These are phyloP conservation scores for Pterothamnion heteromorphum DNA, from an alignment of 31 red algal species.

Conservation along the genomic window DNA sequence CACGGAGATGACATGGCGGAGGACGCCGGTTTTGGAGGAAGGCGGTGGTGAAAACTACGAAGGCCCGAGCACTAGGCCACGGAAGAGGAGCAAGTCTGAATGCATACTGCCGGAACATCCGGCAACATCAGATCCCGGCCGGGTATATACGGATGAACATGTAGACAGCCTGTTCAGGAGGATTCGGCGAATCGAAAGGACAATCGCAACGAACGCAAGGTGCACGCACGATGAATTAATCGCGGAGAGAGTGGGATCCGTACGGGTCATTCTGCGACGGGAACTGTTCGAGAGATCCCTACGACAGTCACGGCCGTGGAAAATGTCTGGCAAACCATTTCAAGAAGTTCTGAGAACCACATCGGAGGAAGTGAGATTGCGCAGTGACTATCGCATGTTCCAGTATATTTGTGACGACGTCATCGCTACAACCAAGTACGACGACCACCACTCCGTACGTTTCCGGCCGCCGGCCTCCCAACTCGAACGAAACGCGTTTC, in stretches of 20 bases:
- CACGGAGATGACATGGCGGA: background rate
- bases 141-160: background rate
- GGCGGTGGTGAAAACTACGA: background rate
- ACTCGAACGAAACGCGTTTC: background rate
- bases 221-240: conserved; percentile 1
- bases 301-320: background rate
- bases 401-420: background rate
- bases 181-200: background rate
- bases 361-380: background rate
- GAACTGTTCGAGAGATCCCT: background rate
- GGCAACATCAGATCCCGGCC: background rate
- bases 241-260: background rate
- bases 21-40: background rate
- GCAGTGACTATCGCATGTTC: background rate
- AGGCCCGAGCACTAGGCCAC: background rate
- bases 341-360: background rate
- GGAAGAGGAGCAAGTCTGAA: background rate
- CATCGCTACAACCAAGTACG: too few relatives aligned
- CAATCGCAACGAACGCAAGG: background rate
- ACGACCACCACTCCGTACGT: too few relatives aligned
- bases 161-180: background rate
- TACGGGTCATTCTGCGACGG: background rate
- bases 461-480: background rate
- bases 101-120: background rate
- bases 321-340: background rate